phyloP scores from a whole-genome alignment of 225 moss, liverwort and hornwort genomes.

The Neckera pumila region DNA sequence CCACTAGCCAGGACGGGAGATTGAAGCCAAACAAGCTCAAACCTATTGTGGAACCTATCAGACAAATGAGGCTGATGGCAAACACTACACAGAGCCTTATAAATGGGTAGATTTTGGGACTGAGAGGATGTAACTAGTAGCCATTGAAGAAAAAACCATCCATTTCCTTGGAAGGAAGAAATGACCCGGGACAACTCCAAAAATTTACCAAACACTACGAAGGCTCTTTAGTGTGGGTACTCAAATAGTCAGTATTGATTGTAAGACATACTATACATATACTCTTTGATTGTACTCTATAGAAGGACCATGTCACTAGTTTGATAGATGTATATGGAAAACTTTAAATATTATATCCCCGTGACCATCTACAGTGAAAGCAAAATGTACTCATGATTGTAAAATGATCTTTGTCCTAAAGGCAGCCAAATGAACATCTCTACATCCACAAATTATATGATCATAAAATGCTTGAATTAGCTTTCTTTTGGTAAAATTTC shows the following conservation, averaged over 20 bases:
- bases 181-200: too few relatives aligned
- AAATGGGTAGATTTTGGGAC: too few relatives aligned
- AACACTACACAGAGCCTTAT: too few relatives aligned
- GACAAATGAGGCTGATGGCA: too few relatives aligned
- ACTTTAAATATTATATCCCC: background rate
- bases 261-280: background rate
- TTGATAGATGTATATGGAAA: background rate
- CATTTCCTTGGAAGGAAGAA: too few relatives aligned
- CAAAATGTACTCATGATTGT: background rate
- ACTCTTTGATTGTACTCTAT: background rate
- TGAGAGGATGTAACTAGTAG: too few relatives aligned
- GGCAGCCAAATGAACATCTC: background rate
- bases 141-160: too few relatives aligned
- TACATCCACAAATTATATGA: background rate
- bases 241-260: background rate
- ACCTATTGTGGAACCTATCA: too few relatives aligned
- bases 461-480: background rate
- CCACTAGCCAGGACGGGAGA: too few relatives aligned
- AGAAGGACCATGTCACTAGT: background rate
- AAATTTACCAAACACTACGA: background rate
- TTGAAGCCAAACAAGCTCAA: too few relatives aligned
- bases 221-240: background rate
- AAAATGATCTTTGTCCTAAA: background rate
- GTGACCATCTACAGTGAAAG: fast-evolving
- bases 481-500: background rate